Evolutionary conservation across 2,329 filamentous ascomycete genomes (phyloP).

Genomic region (Chaetoscypha palmicola): DNA sequence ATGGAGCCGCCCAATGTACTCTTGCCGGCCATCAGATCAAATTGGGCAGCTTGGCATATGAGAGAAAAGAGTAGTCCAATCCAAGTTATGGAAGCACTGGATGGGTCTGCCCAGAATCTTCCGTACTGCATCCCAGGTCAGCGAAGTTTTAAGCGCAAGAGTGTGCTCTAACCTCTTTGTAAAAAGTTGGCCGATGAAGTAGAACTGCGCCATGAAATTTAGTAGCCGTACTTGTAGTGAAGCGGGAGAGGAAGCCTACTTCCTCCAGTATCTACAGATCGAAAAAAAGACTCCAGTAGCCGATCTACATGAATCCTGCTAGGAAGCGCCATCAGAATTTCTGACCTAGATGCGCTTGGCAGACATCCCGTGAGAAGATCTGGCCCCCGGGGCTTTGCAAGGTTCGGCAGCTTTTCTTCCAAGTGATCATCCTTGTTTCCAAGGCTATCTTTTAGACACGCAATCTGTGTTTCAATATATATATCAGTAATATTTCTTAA

Average conservation of each 20-base stretch:
- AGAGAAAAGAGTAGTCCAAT: conserved; percentile 41
- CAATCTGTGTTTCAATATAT: conserved; percentile 37
- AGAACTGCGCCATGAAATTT: conserved; percentile 3
- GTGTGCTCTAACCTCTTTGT: conserved; percentile 32
- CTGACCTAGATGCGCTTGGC: conserved; percentile 33
- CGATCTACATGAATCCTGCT: conserved; percentile 40
- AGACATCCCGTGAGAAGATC: conserved; percentile 21
- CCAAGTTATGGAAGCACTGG: conserved; percentile 38
- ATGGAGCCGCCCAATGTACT: background rate
- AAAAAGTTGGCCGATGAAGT: conserved; percentile 47
- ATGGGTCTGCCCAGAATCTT: conserved; percentile 27
- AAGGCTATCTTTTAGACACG: conserved; percentile 53
- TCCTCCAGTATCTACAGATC: conserved; percentile 43
- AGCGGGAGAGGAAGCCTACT: conserved; percentile 32
- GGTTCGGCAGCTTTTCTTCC: conserved; percentile 1
- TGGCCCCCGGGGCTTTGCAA: conserved; percentile 9
- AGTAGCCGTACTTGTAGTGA: background rate
- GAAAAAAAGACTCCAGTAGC: conserved; percentile 46
- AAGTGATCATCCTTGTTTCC: conserved; percentile 21
- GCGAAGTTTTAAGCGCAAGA: background rate
- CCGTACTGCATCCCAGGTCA: conserved; percentile 23
- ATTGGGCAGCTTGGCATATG: conserved; percentile 22
- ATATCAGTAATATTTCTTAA: background rate
- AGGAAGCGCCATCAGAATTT: conserved; percentile 43
- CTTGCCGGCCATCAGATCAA: conserved; percentile 8